Conservation (phyloP, 2,329 filamentous ascomycete genomes). For the Paracamarosporium sp. region DNA sequence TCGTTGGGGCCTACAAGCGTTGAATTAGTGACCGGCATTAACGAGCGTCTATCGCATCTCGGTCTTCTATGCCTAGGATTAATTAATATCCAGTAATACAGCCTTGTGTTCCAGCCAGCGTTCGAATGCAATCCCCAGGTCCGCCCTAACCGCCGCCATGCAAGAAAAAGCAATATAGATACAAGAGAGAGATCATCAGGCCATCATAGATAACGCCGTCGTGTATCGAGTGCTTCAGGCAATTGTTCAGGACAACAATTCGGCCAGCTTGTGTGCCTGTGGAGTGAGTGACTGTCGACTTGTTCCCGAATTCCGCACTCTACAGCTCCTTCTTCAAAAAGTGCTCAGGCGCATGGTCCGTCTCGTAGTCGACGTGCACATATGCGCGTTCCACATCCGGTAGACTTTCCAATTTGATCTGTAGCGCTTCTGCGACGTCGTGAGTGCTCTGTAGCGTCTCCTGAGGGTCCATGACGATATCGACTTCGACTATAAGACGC, state of each 20-base stretch:
- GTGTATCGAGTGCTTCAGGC: too few species aligned
- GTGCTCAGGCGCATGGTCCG: constrained; percentile 90
- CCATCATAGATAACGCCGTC: too few species aligned
- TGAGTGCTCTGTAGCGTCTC: constrained; percentile 80
- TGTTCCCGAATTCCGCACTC: neutral
- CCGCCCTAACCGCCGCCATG: neutral
- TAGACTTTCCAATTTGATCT: constrained; percentile 90
- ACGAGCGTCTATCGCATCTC: neutral
- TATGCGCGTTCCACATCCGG: constrained; percentile 93
- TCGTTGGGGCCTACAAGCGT: neutral
- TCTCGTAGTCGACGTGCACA: constrained; percentile 97
- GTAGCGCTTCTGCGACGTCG: constrained; percentile 91
- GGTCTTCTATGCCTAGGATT: neutral
- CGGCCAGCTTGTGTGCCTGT: neutral
- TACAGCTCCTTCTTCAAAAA: constrained; percentile 66
- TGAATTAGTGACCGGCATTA: neutral
- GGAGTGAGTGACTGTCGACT: neutral
- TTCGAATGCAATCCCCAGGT: neutral
- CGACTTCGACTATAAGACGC: constrained; percentile 90
- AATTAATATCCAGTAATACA: neutral
- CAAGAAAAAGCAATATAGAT: neutral
- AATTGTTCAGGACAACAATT: too few species aligned
- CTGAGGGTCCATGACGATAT: constrained; percentile 87
- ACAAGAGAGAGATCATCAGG: too few species aligned
- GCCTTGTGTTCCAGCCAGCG: neutral